Evolutionary conservation across 441 rosid species (phyloP).

Genomic region (Populus tomentosa): DNA sequence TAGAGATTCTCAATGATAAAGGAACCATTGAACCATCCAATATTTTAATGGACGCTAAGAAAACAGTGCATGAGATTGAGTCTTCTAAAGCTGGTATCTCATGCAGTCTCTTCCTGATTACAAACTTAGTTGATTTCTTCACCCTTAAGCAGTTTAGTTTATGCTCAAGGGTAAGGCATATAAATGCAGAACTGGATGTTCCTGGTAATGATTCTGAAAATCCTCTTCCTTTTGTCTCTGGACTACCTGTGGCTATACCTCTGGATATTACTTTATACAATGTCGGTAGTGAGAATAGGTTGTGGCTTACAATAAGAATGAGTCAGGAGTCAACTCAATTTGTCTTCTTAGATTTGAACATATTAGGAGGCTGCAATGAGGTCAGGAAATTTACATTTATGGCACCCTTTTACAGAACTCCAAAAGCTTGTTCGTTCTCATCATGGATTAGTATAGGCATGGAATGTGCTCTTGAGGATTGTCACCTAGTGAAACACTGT

Average conservation of each 20-base stretch:
- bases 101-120: conserved; percentile 25
- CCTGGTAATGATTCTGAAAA: conserved; percentile 62
- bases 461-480: conserved; percentile 56
- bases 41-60: conserved; percentile 51
- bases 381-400: conserved; percentile 36
- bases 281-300: conserved; percentile 34
- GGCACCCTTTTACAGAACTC: conserved; percentile 61
- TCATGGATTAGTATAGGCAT: conserved; percentile 55
- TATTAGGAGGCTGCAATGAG: conserved; percentile 30
- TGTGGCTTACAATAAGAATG: conserved; percentile 69
- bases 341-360: conserved; percentile 51
- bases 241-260: conserved; percentile 71
- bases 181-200: conserved; percentile 54
- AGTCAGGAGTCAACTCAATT: conserved; percentile 50
- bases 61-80: conserved; percentile 30
- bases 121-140: conserved; percentile 42
- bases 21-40: conserved; percentile 45
- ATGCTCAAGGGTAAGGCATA: conserved; percentile 29
- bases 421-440: conserved; percentile 50
- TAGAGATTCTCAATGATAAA: conserved; percentile 45
- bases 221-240: conserved; percentile 60
- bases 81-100: conserved; percentile 20
- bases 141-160: conserved; percentile 42
- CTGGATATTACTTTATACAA: conserved; percentile 53
- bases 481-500: conserved; percentile 15